Evolutionary conservation across 208 protist species (phyloP), one percentile per base, ranked within the genome.

Genomic region (Trypanosoma rangeli): DNA sequence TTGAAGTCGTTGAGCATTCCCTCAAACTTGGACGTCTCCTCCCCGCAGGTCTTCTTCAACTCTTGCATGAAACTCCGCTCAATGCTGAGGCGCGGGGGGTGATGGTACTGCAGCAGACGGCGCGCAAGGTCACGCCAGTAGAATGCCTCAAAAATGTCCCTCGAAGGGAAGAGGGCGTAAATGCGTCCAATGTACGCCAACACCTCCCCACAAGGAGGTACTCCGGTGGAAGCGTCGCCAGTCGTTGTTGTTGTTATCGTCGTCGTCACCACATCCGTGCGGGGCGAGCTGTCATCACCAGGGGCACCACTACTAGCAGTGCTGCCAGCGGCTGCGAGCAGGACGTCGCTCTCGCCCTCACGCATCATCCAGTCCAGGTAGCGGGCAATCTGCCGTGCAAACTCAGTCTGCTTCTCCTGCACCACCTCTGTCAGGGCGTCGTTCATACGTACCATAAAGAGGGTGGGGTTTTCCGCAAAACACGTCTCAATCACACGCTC

Each of bases 81-180:
- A 15, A 85, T 77, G 8, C 97, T 88, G 20, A 94, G 70, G 20
- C 79, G 86, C 4, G 89, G 74, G 8, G 57, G 76, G 66, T 91
- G 97, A 48, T 79, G 82, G 22, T 97, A 74, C 52, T 86, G 73
- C 53, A 99, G 78, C 64, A 99, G 89, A 44, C 98, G 88, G 53
- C 95, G 95, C 15, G 91, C 85, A 28, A 99, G 80, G 83, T 98
- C 91, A 42, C 91, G 89, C 84, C 97, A 97, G 82, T 99, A 99
- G 53, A 98, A 95, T 9, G 87, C 85, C 81, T 99, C 97, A 73
- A 99, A 99, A 22, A 98, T 71, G 66, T 99, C 96, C 73, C 98
- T 98, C 49, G 80, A 84, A 16, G 90, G 87, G 61, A 97, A 87
- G 59, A 90, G 89, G 28, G 95, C 83, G 78, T 98, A 98, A 56